phyloP scores from a whole-genome alignment of 2,329 filamentous ascomycete genomes.

The Xylaria sp. region DNA sequence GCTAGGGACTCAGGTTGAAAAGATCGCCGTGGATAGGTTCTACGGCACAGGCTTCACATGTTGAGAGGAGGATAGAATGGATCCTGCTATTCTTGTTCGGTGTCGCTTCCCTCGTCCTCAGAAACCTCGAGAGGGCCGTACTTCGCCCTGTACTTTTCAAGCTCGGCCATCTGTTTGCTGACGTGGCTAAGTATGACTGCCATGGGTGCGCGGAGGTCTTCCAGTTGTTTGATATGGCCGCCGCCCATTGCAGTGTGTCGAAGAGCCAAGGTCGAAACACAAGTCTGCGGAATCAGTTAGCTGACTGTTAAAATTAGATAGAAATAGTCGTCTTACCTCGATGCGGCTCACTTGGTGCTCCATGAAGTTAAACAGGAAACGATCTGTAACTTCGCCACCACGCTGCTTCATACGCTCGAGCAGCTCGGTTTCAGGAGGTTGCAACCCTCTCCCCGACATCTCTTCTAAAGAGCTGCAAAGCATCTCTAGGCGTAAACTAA shows the following conservation, averaged over 20 bases:
- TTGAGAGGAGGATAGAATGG: slow-evolving; percentile 1
- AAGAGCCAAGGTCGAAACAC: slow-evolving; percentile 80
- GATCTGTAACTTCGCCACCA: slow-evolving; percentile 88
- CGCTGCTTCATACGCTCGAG: slow-evolving; percentile 74
- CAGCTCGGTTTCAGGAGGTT: slow-evolving; percentile 84
- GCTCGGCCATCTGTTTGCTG: slow-evolving; percentile 69
- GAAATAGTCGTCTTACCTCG: slow-evolving; percentile 72
- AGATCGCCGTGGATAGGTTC: slow-evolving; percentile 30
- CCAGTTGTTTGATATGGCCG: slow-evolving; percentile 68
- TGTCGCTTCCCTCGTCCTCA: slow-evolving; percentile 52
- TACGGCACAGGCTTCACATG: slow-evolving; percentile 26
- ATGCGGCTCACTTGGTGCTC: slow-evolving; percentile 96
- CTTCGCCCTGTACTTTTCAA: slow-evolving; percentile 68
- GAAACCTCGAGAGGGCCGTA: slow-evolving; percentile 59
- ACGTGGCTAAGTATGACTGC: slow-evolving; percentile 73
- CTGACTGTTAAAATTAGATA: slow-evolving; percentile 18
- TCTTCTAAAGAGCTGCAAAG: slow-evolving; percentile 89
- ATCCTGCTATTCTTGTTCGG: slow-evolving; percentile 49
- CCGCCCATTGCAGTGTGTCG: slow-evolving; percentile 82
- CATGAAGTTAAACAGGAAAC: slow-evolving; percentile 87
- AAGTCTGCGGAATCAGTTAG: slow-evolving; percentile 69
- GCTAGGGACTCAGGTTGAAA: slow-evolving; percentile 10
- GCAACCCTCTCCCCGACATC: slow-evolving; percentile 69
- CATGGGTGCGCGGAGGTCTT: slow-evolving; percentile 83
- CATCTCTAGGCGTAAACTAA: slow-evolving; percentile 91